A percentile compares a stretch with the other conserved stretches of the same genome.
Evolutionary conservation across 495 filamentous ascomycete genomes (phyloP).

Genomic region (Cercophora newfieldiana): DNA sequence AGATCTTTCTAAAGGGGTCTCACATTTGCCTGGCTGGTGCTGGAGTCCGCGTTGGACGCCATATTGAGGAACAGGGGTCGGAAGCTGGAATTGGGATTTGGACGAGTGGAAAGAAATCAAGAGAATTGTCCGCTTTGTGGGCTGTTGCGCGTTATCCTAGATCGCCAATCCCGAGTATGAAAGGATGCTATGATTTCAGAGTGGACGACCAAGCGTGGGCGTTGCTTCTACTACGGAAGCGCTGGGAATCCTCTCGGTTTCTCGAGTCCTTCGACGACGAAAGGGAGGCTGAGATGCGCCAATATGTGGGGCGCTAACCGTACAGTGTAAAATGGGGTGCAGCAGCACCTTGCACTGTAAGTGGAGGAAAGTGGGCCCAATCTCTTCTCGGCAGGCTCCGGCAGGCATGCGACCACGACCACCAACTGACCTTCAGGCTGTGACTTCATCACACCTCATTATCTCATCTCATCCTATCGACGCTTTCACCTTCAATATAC

Average conservation of each 20-base stretch:
- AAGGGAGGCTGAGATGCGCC: background rate
- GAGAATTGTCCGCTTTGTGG: too few species aligned
- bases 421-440: background rate
- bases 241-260: background rate
- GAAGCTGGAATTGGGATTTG: too few species aligned
- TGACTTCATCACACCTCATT: background rate
- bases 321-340: background rate
- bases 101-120: too few species aligned
- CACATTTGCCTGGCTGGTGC: constrained; percentile 35
- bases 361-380: background rate
- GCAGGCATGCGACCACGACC: background rate
- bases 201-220: too few species aligned
- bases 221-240: too few species aligned
- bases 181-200: too few species aligned
- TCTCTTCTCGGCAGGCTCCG: background rate
- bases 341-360: background rate
- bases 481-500: too few species aligned
- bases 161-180: too few species aligned
- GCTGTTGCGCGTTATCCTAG: too few species aligned
- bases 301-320: background rate
- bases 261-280: background rate
- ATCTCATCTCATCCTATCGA: too few species aligned
- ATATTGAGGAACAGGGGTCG: too few species aligned
- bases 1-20: constrained; percentile 20
- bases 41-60: constrained; percentile 33